Percentiles rank a stretch among this genome's conserved stretches.
These are phyloP conservation scores for Carpinus fangiana DNA, from an alignment of 306 rosid species.

Conservation along the genomic window DNA sequence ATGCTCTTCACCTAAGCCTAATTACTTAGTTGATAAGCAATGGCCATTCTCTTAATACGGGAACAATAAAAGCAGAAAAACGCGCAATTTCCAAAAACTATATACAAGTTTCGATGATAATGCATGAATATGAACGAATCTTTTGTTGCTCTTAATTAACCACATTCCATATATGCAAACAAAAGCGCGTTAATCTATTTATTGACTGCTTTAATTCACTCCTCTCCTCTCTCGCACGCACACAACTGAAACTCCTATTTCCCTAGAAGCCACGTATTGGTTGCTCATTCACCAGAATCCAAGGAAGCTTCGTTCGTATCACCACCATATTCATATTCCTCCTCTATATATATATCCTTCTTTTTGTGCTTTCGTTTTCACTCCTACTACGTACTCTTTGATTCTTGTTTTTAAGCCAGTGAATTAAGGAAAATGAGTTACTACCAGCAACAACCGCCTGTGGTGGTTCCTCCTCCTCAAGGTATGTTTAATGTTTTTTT, in stretches of 20 bases:
- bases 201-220: not conserved
- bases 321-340: not conserved
- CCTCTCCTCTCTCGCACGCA: not conserved
- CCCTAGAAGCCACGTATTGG: not conserved
- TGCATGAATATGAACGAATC: not conserved
- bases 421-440: conserved; percentile 11
- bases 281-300: not conserved
- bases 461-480: conserved; percentile 18
- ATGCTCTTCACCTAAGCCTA: too few relatives aligned
- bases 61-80: too few relatives aligned
- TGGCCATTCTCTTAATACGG: not conserved
- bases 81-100: not conserved
- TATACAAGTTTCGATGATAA: not conserved
- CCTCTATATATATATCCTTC: not conserved
- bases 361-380: not conserved
- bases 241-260: not conserved
- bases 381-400: not conserved
- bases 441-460: conserved; percentile 29
- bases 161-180: not conserved
- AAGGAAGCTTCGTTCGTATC: not conserved
- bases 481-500: not conserved
- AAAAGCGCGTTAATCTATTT: not conserved
- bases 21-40: not conserved
- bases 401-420: not conserved
- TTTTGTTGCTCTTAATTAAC: not conserved